These are phyloP conservation scores for Mediolabrus comicus DNA, from an alignment of 108 stramenopile species.

Conservation along the genomic window DNA sequence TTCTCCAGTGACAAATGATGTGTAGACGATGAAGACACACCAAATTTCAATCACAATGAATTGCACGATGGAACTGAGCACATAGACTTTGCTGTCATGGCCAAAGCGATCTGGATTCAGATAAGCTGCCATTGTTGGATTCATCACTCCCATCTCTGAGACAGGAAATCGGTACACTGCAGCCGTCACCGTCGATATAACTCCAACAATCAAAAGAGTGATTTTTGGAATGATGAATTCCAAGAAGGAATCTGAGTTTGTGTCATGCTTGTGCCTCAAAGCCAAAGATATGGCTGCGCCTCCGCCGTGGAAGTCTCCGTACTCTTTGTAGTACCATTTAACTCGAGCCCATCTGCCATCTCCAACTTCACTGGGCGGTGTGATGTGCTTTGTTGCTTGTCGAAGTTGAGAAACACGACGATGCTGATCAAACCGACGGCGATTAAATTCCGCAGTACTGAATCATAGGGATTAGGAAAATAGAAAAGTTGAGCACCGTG, in stretches of 20 bases:
- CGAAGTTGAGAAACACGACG: slow-evolving; percentile 60
- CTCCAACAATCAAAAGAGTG: slow-evolving; percentile 46
- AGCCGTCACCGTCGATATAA: slow-evolving; percentile 45
- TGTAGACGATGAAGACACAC: slow-evolving; percentile 51
- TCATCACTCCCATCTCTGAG: slow-evolving; percentile 25
- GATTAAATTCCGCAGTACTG: slow-evolving; percentile 55
- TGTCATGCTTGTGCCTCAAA: slow-evolving; percentile 66
- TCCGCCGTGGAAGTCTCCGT: slow-evolving; percentile 74
- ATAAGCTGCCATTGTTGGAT: slow-evolving; percentile 13
- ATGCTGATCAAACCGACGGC: slow-evolving; percentile 64
- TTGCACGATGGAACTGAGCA: slow-evolving; percentile 57
- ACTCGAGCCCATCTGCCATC: slow-evolving; percentile 42
- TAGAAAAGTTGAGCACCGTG: not conserved
- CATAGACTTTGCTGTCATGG: slow-evolving; percentile 47
- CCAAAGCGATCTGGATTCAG: slow-evolving; percentile 45
- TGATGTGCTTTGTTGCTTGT: slow-evolving; percentile 59
- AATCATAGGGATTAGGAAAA: not conserved
- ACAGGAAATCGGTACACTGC: slow-evolving; percentile 51
- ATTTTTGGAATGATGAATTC: slow-evolving; percentile 79
- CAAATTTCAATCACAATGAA: slow-evolving; percentile 53
- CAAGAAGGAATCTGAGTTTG: slow-evolving; percentile 57
- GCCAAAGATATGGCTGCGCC: slow-evolving; percentile 35
- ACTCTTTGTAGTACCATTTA: slow-evolving; percentile 56
- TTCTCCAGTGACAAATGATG: slow-evolving; percentile 58
- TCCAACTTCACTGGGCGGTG: slow-evolving; percentile 23